Conservation (phyloP, 257 asterid genomes). For the Primulina tabacum region DNA sequence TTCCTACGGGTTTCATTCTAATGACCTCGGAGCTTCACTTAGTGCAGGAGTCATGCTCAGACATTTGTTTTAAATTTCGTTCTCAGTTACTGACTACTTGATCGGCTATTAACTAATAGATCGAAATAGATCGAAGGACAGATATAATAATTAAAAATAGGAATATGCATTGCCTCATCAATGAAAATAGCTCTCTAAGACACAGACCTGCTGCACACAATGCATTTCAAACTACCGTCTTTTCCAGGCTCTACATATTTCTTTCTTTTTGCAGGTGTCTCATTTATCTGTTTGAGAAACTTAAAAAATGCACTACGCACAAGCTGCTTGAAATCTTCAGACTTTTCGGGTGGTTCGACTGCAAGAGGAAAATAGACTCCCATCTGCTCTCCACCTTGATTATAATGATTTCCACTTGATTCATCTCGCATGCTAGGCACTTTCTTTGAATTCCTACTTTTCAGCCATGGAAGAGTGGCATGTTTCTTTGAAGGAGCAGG, state of each 20-base stretch:
- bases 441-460: slow-evolving; percentile 28
- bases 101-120: too few relatives aligned
- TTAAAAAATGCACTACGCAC: slow-evolving; percentile 56
- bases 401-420: slow-evolving; percentile 30
- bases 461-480: slow-evolving; percentile 49
- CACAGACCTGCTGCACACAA: slow-evolving; percentile 75
- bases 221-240: slow-evolving; percentile 63
- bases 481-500: slow-evolving; percentile 41
- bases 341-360: slow-evolving; percentile 62
- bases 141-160: slow-evolving; percentile 27
- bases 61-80: slow-evolving; percentile 16
- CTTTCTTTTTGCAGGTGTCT: slow-evolving; percentile 48
- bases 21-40: slow-evolving; percentile 14
- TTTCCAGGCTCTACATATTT: slow-evolving; percentile 46
- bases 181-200: slow-evolving; percentile 38
- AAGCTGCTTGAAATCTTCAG: slow-evolving; percentile 68
- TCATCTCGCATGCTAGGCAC: slow-evolving; percentile 28
- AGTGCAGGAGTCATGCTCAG: slow-evolving; percentile 20
- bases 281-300: slow-evolving; percentile 58
- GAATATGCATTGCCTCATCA: slow-evolving; percentile 34
- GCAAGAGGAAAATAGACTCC: slow-evolving; percentile 31
- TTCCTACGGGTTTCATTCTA: slow-evolving; percentile 3
- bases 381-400: slow-evolving; percentile 34
- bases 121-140: too few relatives aligned
- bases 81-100: too few relatives aligned